Base-by-base conservation (phyloP, 2,329 filamentous ascomycete species). In the Cladosporium velox region DNA sequence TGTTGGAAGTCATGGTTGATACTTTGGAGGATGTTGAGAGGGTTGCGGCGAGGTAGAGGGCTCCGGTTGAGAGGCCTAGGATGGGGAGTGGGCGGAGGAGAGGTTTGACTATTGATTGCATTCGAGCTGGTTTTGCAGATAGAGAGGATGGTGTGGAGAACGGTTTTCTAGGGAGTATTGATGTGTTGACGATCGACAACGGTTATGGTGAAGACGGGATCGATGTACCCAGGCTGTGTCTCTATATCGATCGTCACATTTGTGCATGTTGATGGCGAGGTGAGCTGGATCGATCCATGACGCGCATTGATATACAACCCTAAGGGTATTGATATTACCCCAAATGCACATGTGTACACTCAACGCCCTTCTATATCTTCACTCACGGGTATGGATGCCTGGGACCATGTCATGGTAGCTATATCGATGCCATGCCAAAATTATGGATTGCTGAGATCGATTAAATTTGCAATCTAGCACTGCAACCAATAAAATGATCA, bases 1-100 rank as follows among this genome's bases (percentile, higher is more conserved):
- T 21, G 7, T 26, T 47, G n/a, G 47, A 59, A 14, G 52, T n/a
- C 49, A 30, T 60, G 59, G n/a, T 32, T 7, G 41, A 8, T 47
- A 12, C 41, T 47, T 7, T 34, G 21, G 69, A 38, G 26, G 67
- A 26, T 14, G 41, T 26, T n/a, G 54, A 61, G 6, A 68, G 38
- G 14, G 66, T 62, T 54, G 66, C 62, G 30, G 69, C 68, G 3
- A 70, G 62, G 14, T 68, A 47, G n/a, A 70, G 54, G 59, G 61
- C 59, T 14, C 57, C 38, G 28, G 69, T 68, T 44, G 70, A 71
- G 28, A 70, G 52, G n/a, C 68, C 54, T 38, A 70, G 59, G 30
- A 72, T 61, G 41, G 70, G 70, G 12, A 71, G 41, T 15, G 69
- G 69, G 26, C 69, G 69, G 51, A 68, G 59, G 18, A 71, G 51